Evolutionary conservation across 2,329 filamentous ascomycete genomes (phyloP), one percentile per base, ranked within the genome.

Genomic region (Thelonectria olida): DNA sequence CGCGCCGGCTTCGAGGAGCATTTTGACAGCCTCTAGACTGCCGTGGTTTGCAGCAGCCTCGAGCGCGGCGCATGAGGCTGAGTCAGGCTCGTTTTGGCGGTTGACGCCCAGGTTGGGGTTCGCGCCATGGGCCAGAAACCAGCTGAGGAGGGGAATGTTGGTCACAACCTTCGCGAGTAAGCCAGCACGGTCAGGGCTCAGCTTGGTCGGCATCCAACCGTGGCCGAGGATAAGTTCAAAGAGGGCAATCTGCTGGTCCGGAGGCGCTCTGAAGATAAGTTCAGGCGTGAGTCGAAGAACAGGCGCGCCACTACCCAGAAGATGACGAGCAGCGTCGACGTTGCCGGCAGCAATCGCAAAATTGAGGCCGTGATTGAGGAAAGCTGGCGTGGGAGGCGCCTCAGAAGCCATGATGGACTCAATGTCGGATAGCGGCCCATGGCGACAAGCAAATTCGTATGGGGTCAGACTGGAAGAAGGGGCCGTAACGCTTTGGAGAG

Each of bases 111-210:
- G 27, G 25, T 70, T 69, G 3, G 68, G 62, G 39, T 70, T 48
- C 22, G 67, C 67, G 2, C 62, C 62, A 2, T 66, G 57, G 7
- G 49, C 36, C 0, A 70, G 62, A n/a, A 70, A 70, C 67, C 68
- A 70, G 8, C 58, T 28, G 6, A 70, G 42, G 3, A 70, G 55
- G 7, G 5, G 2, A 15, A 22, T 38, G 2, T 68, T 49, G 2
- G 54, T 36, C 3, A 70, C 48, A 10, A 68, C 22, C 2, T 23
- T 36, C 0, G 62, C 62, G 4, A 70, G 67, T 0, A 68, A 17
- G 2, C 63, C 57, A 4, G 58, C 61, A 1, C 65, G 67, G 23
- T 67, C 67, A 17, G 41, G 59, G 0, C 65, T 54, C 1, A 59
- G 62, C 0, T 45, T 61, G 5, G 68, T 70, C 1, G 55, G 49